phyloP scores from a whole-genome alignment of 2,329 filamentous ascomycete genomes.

The Colletotrichum musae region DNA sequence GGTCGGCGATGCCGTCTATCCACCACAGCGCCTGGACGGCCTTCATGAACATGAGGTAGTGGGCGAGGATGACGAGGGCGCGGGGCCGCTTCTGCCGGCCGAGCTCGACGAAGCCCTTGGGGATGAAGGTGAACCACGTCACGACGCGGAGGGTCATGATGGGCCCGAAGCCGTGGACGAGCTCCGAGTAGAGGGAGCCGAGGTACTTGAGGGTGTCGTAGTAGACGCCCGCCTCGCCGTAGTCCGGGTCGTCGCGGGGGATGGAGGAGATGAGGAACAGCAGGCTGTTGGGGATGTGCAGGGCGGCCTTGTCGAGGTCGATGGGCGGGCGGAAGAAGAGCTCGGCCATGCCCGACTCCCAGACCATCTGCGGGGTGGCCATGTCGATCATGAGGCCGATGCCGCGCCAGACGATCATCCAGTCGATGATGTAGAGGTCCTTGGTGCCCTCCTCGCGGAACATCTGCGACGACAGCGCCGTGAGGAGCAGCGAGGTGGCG shows the following conservation, averaged over 20 bases:
- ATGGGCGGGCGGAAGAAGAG: constrained; percentile 66
- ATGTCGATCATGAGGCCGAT: constrained; percentile 64
- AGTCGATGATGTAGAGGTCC: constrained; percentile 67
- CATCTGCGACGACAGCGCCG: constrained; percentile 63
- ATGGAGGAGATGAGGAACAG: constrained; percentile 65
- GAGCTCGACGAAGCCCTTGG: constrained; percentile 59
- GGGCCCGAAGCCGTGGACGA: constrained; percentile 60
- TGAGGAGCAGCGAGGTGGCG: constrained; percentile 65
- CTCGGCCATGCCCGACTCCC: constrained; percentile 59
- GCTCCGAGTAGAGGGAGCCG: constrained; percentile 65
- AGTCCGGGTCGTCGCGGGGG: constrained; percentile 58
- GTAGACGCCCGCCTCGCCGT: constrained; percentile 56
- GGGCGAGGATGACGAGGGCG: constrained; percentile 66
- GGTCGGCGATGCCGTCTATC: constrained; percentile 61
- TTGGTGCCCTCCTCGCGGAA: constrained; percentile 63
- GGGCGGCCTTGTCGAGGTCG: constrained; percentile 58
- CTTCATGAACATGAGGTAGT: constrained; percentile 68
- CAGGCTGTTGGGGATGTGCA: constrained; percentile 62
- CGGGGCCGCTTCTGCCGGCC: constrained; percentile 58
- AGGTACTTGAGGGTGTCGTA: constrained; percentile 63
- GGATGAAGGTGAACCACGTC: constrained; percentile 68
- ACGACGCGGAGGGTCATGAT: constrained; percentile 65
- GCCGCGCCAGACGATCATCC: constrained; percentile 70
- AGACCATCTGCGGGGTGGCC: constrained; percentile 49
- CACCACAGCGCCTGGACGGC: constrained; percentile 63